Conservation (phyloP, 371 early-diverging fungal genomes). For the Thermomucor indicae-seudaticae region DNA sequence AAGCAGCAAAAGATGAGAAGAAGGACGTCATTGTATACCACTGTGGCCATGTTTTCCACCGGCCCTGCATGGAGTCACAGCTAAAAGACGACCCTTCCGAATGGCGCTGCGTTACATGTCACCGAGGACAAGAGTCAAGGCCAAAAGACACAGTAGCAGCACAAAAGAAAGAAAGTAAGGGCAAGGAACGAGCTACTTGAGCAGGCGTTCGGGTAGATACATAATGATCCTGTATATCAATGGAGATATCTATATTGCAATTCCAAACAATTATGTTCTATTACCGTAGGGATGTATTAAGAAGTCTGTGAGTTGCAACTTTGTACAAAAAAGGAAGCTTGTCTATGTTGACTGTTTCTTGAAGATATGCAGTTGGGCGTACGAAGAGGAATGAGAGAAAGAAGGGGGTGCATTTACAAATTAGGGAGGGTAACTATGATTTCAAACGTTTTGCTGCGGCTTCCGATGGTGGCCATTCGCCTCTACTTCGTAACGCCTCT, state of each 20-base stretch:
- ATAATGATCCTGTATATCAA: too few species aligned
- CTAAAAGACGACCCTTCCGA: neutral
- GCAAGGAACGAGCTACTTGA: neutral
- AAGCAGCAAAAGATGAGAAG: constrained; percentile 4
- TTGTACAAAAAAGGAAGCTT: too few species aligned
- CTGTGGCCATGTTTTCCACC: constrained; percentile 60
- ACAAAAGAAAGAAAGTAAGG: neutral
- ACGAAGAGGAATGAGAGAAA: too few species aligned
- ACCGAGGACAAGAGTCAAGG: neutral
- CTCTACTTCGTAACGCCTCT: constrained; percentile 24
- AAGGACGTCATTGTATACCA: constrained; percentile 47
- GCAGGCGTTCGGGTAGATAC: too few species aligned
- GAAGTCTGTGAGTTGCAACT: too few species aligned
- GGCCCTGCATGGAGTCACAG: constrained; percentile 47
- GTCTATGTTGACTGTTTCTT: too few species aligned
- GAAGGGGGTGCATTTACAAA: too few species aligned
- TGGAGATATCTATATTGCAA: too few species aligned
- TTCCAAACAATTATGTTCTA: too few species aligned
- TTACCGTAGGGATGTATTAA: too few species aligned
- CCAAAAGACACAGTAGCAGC: neutral
- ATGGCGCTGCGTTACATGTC: neutral
- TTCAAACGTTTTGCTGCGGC: neutral
- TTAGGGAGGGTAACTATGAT: too few species aligned
- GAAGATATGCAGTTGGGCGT: too few species aligned
- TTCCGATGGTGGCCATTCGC: constrained; percentile 37